phyloP scores from a whole-genome alignment of 306 rosid genomes.

The Malus asiatica region DNA sequence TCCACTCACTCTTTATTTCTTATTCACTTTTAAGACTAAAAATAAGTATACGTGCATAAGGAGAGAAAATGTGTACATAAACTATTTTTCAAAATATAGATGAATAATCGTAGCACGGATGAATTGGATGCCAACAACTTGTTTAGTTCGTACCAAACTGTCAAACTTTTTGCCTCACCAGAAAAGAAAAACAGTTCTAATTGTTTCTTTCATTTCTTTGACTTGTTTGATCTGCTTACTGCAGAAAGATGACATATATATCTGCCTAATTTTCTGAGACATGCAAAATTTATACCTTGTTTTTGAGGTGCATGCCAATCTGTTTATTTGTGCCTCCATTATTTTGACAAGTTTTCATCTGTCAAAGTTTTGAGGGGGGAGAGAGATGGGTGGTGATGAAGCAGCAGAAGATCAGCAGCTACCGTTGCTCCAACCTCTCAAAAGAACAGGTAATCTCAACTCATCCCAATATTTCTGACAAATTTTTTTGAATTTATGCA shows the following conservation, averaged over 20 bases:
- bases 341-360: background rate
- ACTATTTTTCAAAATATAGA: too few species aligned
- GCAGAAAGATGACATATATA: background rate
- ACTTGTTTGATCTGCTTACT: background rate
- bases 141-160: background rate
- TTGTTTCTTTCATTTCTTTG: background rate
- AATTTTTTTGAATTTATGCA: background rate
- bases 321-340: background rate
- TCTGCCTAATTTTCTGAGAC: background rate
- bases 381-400: slow-evolving; percentile 7
- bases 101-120: background rate
- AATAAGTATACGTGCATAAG: rapidly evolving
- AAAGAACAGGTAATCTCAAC: slow-evolving; percentile 20
- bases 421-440: slow-evolving; percentile 13
- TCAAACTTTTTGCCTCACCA: background rate
- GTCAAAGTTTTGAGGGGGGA: background rate
- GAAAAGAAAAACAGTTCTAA: background rate
- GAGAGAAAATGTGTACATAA: background rate
- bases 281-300: background rate
- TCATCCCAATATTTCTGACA: background rate
- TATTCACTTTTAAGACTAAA: background rate
- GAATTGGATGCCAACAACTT: background rate
- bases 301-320: background rate
- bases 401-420: slow-evolving; percentile 2
- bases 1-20: too few species aligned